Evolutionary conservation across 495 filamentous ascomycete genomes (phyloP), one percentile per base, ranked within the genome.

Genomic region (Penicillium soppii): DNA sequence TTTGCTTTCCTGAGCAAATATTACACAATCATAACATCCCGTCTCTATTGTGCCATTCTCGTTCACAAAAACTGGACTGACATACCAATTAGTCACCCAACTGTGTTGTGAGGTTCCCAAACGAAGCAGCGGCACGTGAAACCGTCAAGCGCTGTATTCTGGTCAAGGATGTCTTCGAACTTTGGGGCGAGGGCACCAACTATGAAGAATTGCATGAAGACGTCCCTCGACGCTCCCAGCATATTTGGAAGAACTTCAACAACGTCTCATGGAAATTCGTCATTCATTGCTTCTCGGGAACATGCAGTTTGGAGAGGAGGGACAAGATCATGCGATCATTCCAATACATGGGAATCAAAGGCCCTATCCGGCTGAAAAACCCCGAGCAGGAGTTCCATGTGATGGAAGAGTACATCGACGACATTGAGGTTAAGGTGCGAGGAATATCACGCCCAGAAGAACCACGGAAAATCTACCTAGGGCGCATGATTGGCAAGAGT

Each of bases 111-210:
- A 76, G 74, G 35, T 74, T 97, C 16, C 71, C 76, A 33, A 81
- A 89, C 48, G 79, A 82, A 57, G 73, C 74, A 39, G 80, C 82
- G 36, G 92, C 92, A 12, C 68, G 70, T 9, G 66, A 73, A 8
- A 74, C 97, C 8, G 77, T 95, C 33, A 66, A 71, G 37, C 87
- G 94, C 50, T 88, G 84, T 40, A 87, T 97, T 56, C 82, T 97
- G 30, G 79, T 81, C 50, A 87, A 88, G 69, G 83, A 80, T 15
- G 86, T 97, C 62, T 87, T 89, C 69, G 91, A 95, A 64, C 81
- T 96, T 54, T 97, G 94, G 94, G 92, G 88, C 23, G 69, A 74
- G 36, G 91, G 88, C 27, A 56, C 69, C 20, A 82, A 72, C 43
- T 89, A 94, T 59, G 72, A 80, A 17, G 75, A 78, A 33, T 75